Evolutionary conservation across 2,329 filamentous ascomycete species (phyloP), one percentile per base, ranked within the genome.

Genomic region (Trichoderma sp.): DNA sequence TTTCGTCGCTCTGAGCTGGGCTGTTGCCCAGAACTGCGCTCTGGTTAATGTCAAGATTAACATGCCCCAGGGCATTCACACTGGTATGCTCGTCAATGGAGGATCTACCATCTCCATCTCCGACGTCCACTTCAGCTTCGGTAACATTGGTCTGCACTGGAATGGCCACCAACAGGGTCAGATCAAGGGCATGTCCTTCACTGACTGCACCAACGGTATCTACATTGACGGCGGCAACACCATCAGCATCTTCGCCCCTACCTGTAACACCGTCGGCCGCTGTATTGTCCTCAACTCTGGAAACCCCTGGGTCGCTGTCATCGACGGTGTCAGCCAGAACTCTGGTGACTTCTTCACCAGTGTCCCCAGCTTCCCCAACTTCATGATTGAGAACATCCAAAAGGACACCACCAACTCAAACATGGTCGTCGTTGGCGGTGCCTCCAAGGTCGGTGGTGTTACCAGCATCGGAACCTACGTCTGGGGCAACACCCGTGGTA

Each of bases 61-160:
- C 64, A 69, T 72, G 71, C 71, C 71, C 43, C 51, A 60, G 26
- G 62, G 73, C 15, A 71, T 65, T n/a, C 74, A 75, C 57, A 75
- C 74, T 5, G 74, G 74, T 56, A 43, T 73, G 12, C 14, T 71
- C 28, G 71, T 75, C 43, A 61, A 60, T 18, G 26, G 39, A 7
- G 74, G 74, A 24, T 75, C 74, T 28, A 75, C 72, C 39, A 75
- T 75, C 39, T 75, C 74, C 3, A 68, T 73, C 15, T 72, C 74
- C 3, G 73, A 74, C 30, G 73, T 74, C n/a, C 36, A 57, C 3
- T 75, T 75, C 51, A 74, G 57, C 60, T 74, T 69, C 32, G 73
- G 74, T 28, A 74, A 70, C 39, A 72, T 75, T 64, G 74, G 74
- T 21, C 60, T 75, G 72, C 74, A 75, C 58, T 75, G 74, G 74